Evolutionary conservation across 2,329 filamentous ascomycete species (phyloP).

Genomic region (Aurifilum marmelostoma): DNA sequence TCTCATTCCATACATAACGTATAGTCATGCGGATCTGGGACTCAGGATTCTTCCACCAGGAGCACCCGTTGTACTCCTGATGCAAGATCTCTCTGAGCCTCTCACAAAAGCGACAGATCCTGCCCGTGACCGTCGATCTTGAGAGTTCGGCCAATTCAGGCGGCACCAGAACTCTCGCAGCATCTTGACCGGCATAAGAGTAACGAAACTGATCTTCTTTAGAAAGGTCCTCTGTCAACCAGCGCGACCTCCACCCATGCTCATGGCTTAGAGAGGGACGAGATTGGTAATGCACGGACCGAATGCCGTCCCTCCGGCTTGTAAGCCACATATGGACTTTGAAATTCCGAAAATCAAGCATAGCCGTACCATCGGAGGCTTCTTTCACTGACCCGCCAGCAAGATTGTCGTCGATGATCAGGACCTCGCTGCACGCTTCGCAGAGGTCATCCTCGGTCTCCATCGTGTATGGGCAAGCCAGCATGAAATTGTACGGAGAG

Average conservation of each 20-base stretch:
- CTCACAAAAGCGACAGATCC: background rate
- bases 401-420: background rate
- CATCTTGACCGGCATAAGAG: background rate
- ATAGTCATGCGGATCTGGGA: background rate
- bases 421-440: background rate
- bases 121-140: background rate
- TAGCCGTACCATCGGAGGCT: background rate
- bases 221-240: too few relatives aligned
- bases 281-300: background rate
- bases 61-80: background rate
- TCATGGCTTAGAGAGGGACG: background rate
- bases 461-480: background rate
- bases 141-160: background rate
- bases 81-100: background rate
- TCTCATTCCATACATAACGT: background rate
- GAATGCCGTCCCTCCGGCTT: background rate
- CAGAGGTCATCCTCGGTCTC: background rate
- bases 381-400: background rate
- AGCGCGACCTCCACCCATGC: background rate
- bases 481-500: too few relatives aligned
- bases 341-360: background rate
- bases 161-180: background rate
- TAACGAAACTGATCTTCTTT: too few relatives aligned
- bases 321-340: background rate
- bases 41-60: background rate